Evolutionary conservation across 148 eudicot genomes (phyloP).

Genomic region (Limonium bicolor): DNA sequence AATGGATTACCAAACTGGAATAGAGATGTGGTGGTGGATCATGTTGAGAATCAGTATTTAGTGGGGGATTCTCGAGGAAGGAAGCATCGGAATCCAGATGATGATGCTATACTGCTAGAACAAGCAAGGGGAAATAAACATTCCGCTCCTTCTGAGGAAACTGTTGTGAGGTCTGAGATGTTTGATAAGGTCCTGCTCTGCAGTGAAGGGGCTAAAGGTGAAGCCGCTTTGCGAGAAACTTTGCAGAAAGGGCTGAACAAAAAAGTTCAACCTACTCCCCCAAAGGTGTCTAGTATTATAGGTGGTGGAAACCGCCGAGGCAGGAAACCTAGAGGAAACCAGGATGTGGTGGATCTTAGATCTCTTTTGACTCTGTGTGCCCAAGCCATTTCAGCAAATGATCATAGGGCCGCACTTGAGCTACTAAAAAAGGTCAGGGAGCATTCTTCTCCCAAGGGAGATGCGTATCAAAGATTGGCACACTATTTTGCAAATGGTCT

Average conservation of each 20-base stretch:
- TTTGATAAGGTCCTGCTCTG: slow-evolving; percentile 61
- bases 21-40: slow-evolving; percentile 5
- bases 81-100: slow-evolving; percentile 32
- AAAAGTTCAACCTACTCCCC: slow-evolving; percentile 16
- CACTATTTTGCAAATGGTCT: slow-evolving; percentile 74
- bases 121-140: slow-evolving; percentile 50
- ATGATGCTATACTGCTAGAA: slow-evolving; percentile 20
- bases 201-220: slow-evolving; percentile 40
- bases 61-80: slow-evolving; percentile 21
- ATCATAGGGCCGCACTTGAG: slow-evolving; percentile 47
- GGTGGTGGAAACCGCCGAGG: slow-evolving; percentile 42
- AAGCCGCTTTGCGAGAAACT: slow-evolving; percentile 51
- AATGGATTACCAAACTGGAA: too few species aligned
- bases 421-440: slow-evolving; percentile 45
- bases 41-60: slow-evolving; percentile 1
- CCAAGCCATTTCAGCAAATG: slow-evolving; percentile 50
- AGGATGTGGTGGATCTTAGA: slow-evolving; percentile 46
- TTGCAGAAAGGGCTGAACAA: slow-evolving; percentile 29
- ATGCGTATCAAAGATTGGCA: slow-evolving; percentile 76
- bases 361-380: slow-evolving; percentile 62
- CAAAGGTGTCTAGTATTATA: slow-evolving; percentile 24
- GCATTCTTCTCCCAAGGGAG: slow-evolving; percentile 48
- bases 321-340: slow-evolving; percentile 27
- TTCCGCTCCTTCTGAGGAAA: slow-evolving; percentile 39
- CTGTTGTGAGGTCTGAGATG: slow-evolving; percentile 55